phyloP scores from a whole-genome alignment of 805 yeast genomes.

The Yarrowia sp. region DNA sequence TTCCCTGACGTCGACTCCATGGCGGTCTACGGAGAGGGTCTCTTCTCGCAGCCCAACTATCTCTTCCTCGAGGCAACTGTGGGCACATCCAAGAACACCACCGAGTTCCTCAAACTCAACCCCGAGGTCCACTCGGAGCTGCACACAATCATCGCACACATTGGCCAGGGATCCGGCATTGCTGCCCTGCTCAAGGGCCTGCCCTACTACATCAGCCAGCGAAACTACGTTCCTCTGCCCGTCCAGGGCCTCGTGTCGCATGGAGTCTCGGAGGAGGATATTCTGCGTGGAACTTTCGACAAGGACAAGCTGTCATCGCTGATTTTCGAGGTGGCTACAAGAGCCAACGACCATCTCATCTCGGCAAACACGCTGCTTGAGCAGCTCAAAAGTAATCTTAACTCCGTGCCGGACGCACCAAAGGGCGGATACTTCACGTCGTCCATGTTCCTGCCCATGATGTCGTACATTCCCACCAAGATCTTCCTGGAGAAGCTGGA shows the following conservation, averaged over 20 bases:
- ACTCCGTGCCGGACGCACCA: constrained; percentile 32
- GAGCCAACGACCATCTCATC: constrained; percentile 76
- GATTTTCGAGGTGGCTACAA: constrained; percentile 65
- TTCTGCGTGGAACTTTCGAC: constrained; percentile 39
- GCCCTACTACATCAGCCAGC: constrained; percentile 52
- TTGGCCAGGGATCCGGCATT: constrained; percentile 78
- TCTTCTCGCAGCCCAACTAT: constrained; percentile 70
- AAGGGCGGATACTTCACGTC: constrained; percentile 45
- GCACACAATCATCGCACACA: constrained; percentile 68
- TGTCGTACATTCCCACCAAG: constrained; percentile 64
- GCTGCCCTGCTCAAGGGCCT: constrained; percentile 62
- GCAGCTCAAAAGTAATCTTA: constrained; percentile 43
- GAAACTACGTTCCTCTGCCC: constrained; percentile 60
- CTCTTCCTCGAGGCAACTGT: constrained; percentile 58
- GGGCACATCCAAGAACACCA: constrained; percentile 54
- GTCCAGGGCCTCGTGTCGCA: constrained; percentile 54
- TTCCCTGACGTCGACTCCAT: constrained; percentile 54
- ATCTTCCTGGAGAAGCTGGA: constrained; percentile 63
- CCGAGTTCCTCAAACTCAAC: constrained; percentile 49
- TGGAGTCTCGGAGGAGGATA: constrained; percentile 61
- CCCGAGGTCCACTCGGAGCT: constrained; percentile 45
- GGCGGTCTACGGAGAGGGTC: constrained; percentile 78
- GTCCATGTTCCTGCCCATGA: constrained; percentile 62
- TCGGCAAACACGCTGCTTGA: constrained; percentile 60
- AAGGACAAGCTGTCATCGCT: constrained; percentile 53